Percentiles rank a stretch among this genome's conserved stretches.
Evolutionary conservation across 2,329 filamentous ascomycete species (phyloP).

Genomic region (Aspergillus persii): DNA sequence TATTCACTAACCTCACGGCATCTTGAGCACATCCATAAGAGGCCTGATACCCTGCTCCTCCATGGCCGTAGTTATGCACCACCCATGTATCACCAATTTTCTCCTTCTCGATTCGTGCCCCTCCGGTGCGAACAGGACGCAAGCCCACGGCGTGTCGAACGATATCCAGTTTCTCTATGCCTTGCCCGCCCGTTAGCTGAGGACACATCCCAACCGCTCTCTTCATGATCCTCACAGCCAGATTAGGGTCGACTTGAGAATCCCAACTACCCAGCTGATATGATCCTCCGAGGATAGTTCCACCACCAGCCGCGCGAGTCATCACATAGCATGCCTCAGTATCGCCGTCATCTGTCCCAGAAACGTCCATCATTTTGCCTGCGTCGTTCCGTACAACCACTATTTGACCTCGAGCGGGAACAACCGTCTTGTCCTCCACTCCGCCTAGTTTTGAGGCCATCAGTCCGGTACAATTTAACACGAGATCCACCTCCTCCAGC

Average conservation of each 20-base stretch:
- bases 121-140: conserved; percentile 67
- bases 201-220: conserved; percentile 43
- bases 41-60: conserved; percentile 57
- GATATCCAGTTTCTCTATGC: conserved; percentile 68
- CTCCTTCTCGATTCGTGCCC: conserved; percentile 73
- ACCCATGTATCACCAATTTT: conserved; percentile 56
- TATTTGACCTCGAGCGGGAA: conserved; percentile 76
- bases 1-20: conserved; percentile 44
- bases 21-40: conserved; percentile 67
- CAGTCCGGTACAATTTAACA: conserved; percentile 83
- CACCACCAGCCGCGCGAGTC: conserved; percentile 70
- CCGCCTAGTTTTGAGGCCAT: conserved; percentile 72
- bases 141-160: conserved; percentile 73
- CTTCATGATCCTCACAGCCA: conserved; percentile 79
- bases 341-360: conserved; percentile 67
- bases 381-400: conserved; percentile 76
- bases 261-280: conserved; percentile 78
- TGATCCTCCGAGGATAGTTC: conserved; percentile 77
- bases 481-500: conserved; percentile 57
- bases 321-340: conserved; percentile 76
- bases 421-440: conserved; percentile 69
- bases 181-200: conserved; percentile 45
- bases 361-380: conserved; percentile 64
- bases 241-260: conserved; percentile 68
- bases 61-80: conserved; percentile 38